Evolutionary conservation across 2,329 filamentous ascomycete genomes (phyloP), one percentile per base, ranked within the genome.

Genomic region (Ilyonectria destructans): DNA sequence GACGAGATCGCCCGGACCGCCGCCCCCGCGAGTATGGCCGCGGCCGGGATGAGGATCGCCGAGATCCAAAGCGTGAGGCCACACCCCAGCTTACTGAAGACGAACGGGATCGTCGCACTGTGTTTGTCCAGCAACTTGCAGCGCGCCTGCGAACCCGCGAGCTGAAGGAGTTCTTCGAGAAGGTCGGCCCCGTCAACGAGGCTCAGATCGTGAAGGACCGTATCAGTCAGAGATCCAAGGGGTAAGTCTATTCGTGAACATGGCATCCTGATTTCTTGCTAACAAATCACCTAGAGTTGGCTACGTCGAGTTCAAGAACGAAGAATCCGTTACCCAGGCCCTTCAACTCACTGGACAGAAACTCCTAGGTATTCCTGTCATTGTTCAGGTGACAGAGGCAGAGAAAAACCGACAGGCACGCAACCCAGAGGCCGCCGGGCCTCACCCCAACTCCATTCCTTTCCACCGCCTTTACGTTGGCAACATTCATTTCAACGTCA

Each of bases 401-500:
- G 97, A 99, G 83, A 99, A 99, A 88, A 99, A 99, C 80, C 95
- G 96, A 76, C 96, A 97, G 86, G 94, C 95, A 72, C 94, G 96
- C 74, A 96, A 90, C 72, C 89, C 93, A 59, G 93, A 96, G 76
- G 85, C 88, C 58, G 87, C 88, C 73, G 90, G 88, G 73, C 86
- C 84, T 67, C 90, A 94, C 75, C 91, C 92, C 68, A 95, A 95
- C 80, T 92, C 93, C 69, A 92, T 97, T 67, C 96, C 96, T 26
- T 98, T 98, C 86, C 96, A 99, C 84, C 93, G 97, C 75, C 92
- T 99, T 68, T 99, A 98, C 82, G 96, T 99, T 75, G 96, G 96
- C 83, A 99, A 99, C 81, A 98, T 99, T 76, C 96, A 99, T 86
- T 99, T 99, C 88, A 98, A 95, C 81, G 97, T 99, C 81, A 98